Base-by-base conservation (phyloP, 805 yeast genomes). In the Monosporozyma servazzii region DNA sequence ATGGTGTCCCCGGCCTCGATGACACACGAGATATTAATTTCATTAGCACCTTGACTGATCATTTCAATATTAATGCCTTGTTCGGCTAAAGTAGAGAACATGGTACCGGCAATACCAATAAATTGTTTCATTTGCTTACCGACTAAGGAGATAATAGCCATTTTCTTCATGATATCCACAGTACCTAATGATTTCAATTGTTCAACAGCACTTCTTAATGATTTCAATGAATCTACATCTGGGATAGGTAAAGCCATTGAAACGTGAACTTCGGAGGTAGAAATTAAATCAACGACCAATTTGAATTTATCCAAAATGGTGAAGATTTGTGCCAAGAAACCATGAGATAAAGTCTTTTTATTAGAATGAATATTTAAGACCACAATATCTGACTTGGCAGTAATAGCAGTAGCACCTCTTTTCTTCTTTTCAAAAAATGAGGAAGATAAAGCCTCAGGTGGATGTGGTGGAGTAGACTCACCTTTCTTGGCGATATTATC, bases 21-120 rank as follows among this genome's bases (percentile, higher is more conserved):
- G 49, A 93, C 99, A 57, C 97, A 95, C 33, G 96, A 86, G 49
- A 93, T 93, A 68, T 93, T 93, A 64, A 93, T 93, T 71, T 93
- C 99, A 64, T 91, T 91, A 18, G 98, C 96, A 61, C 99, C 99
- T 76, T 93, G 99, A 52, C 89, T 80, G 70, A 93, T 93, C 99
- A 93, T 93, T 70, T 93, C 99, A 60, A 93, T 88, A 71, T 93
- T 93, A 65, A 93, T 85, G 45, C 80, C 79, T 62, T 91, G 95
- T 63, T 87, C 90, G 7, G 98, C 97, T 58, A 93, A 74, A 1
- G 95, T 88, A 60, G 89, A 82, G 73, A 93, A 93, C 96, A 91
- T 91, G 58, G 88, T 84, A 46, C 97, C 96, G 0, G 99, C 99
- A 65, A 88, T 90, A 64, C 99, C 99, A 54, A 93, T 87, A 66